Percentiles rank a stretch among this genome's conserved stretches.
Evolutionary conservation across 805 yeast genomes (phyloP).

Genomic region (Sugiyamaella chiloensis): DNA sequence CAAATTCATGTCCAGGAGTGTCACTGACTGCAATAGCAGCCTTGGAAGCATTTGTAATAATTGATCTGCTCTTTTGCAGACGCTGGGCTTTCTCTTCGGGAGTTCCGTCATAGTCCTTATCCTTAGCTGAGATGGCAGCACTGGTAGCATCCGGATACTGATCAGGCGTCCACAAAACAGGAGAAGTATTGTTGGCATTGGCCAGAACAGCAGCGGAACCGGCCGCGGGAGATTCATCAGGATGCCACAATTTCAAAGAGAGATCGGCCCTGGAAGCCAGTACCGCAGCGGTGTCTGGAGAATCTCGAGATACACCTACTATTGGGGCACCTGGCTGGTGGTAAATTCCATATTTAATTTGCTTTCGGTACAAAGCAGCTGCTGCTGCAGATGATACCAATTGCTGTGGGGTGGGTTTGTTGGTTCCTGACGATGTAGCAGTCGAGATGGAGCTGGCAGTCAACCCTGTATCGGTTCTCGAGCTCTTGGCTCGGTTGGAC

Average conservation of each 20-base stretch:
- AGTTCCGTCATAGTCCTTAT: constrained; percentile 25
- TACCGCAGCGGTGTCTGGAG: constrained; percentile 34
- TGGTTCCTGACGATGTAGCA: not conserved
- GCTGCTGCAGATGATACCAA: constrained; percentile 28
- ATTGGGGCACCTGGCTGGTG: constrained; percentile 36
- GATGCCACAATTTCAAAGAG: constrained; percentile 36
- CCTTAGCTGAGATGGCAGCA: constrained; percentile 46
- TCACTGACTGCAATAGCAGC: constrained; percentile 34
- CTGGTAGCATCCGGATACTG: constrained; percentile 55
- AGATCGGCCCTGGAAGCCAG: constrained; percentile 33
- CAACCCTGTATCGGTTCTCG: constrained; percentile 2
- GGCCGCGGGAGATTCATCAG: constrained; percentile 28
- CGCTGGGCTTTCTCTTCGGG: constrained; percentile 11
- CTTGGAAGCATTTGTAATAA: constrained; percentile 25
- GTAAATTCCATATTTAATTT: constrained; percentile 33
- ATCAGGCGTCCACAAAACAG: constrained; percentile 37
- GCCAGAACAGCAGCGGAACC: constrained; percentile 39
- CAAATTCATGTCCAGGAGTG: constrained; percentile 33
- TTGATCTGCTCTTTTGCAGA: constrained; percentile 6
- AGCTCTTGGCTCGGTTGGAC: not conserved
- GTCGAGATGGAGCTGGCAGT: constrained; percentile 3
- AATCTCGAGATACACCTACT: constrained; percentile 34
- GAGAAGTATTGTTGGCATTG: constrained; percentile 29
- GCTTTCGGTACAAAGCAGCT: constrained; percentile 35
- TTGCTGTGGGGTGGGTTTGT: constrained; percentile 8